Conservation (phyloP, 805 yeast species). For the Zygotorulaspora florentina region DNA sequence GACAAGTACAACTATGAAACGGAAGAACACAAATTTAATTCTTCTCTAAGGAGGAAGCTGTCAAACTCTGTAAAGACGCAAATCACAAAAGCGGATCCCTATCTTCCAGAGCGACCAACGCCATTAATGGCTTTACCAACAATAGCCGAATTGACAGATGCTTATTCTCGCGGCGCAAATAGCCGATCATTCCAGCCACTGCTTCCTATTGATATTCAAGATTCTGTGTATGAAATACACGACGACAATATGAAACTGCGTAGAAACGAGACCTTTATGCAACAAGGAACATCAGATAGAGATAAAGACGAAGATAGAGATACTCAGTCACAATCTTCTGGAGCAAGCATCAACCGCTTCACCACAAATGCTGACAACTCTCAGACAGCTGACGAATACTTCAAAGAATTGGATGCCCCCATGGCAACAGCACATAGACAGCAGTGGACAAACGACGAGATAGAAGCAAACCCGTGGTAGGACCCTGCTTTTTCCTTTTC, state of each 20-base stretch:
- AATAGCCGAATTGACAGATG: constrained; percentile 62
- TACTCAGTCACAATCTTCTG: constrained; percentile 3
- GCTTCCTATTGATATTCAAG: constrained; percentile 64
- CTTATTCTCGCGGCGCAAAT: constrained; percentile 56
- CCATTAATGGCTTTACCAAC: constrained; percentile 65
- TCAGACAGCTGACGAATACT: constrained; percentile 49
- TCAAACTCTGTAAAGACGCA: constrained; percentile 20
- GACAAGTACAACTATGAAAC: constrained; percentile 82
- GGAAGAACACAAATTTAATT: constrained; percentile 64
- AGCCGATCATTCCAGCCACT: constrained; percentile 61
- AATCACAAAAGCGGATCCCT: constrained; percentile 11
- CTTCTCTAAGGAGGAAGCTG: constrained; percentile 40
- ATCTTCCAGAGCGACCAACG: constrained; percentile 49
- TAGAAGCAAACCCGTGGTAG: constrained; percentile 66
- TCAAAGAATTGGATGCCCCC: constrained; percentile 75
- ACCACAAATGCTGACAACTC: constrained; percentile 36
- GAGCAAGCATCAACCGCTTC: neutral
- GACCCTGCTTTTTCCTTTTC: constrained; percentile 1
- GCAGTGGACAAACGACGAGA: constrained; percentile 48
- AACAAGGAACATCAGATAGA: constrained; percentile 10
- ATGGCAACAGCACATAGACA: constrained; percentile 35
- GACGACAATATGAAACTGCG: constrained; percentile 38
- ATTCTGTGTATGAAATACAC: constrained; percentile 64
- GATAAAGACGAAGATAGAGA: constrained; percentile 16
- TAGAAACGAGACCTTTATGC: constrained; percentile 16